Evolutionary conservation across 2,329 filamentous ascomycete genomes (phyloP).

Genomic region (Aspergillus costaricaensis): DNA sequence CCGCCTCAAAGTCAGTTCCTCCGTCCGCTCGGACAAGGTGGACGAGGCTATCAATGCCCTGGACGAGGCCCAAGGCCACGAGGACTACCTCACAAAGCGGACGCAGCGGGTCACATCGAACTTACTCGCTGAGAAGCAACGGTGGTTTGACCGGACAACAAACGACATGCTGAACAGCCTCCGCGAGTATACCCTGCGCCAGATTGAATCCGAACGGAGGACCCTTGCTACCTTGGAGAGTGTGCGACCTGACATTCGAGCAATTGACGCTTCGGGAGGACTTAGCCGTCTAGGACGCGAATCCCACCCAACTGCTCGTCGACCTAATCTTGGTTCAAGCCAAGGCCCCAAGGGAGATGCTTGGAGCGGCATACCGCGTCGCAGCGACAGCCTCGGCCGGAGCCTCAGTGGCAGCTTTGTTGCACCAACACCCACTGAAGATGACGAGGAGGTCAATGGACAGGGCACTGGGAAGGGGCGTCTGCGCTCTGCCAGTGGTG

Average conservation of each 20-base stretch:
- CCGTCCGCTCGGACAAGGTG: constrained; percentile 89
- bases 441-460: constrained; percentile 57
- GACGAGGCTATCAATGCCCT: constrained; percentile 93
- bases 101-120: constrained; percentile 87
- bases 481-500: constrained; percentile 50
- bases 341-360: constrained; percentile 98
- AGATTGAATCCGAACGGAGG: constrained; percentile 93
- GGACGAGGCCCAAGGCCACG: constrained; percentile 81
- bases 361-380: constrained; percentile 90
- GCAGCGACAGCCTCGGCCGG: constrained; percentile 74
- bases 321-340: constrained; percentile 76
- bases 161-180: constrained; percentile 81
- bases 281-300: constrained; percentile 88
- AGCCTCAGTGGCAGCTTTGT: constrained; percentile 74
- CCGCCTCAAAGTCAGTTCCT: constrained; percentile 81
- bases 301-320: constrained; percentile 72
- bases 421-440: constrained; percentile 62
- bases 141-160: constrained; percentile 86
- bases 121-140: constrained; percentile 81
- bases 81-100: constrained; percentile 80
- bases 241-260: constrained; percentile 86
- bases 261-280: constrained; percentile 88
- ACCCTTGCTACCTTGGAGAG: constrained; percentile 91
- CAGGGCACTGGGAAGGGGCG: constrained; percentile 45
- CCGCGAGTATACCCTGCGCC: constrained; percentile 86